phyloP scores from a whole-genome alignment of 768 basidiomycete species.

The Pleurotus platypus region DNA sequence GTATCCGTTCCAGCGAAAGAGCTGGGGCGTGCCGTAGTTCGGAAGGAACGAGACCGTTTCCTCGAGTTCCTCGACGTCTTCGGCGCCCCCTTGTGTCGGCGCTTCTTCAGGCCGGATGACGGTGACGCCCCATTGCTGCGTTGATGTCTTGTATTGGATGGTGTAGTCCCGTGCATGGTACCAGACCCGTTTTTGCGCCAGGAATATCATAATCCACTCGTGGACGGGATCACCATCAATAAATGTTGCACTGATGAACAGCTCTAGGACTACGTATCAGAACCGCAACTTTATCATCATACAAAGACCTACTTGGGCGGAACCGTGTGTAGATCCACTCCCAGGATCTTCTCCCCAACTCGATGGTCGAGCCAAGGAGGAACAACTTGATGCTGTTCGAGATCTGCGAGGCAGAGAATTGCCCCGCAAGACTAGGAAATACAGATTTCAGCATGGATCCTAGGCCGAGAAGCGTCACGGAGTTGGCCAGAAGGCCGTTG shows the following conservation, averaged over 20 bases:
- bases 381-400: slow-evolving; percentile 8
- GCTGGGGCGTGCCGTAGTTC: slow-evolving; percentile 31
- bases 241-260: slow-evolving; percentile 41
- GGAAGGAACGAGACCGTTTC: slow-evolving; percentile 39
- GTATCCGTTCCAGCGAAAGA: slow-evolving; percentile 41
- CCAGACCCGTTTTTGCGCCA: slow-evolving; percentile 43
- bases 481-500: neutral
- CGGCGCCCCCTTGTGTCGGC: slow-evolving; percentile 7
- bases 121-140: slow-evolving; percentile 34
- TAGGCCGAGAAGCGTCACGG: neutral
- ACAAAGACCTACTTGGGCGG: slow-evolving; percentile 26
- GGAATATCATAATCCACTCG: slow-evolving; percentile 43
- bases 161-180: slow-evolving; percentile 32
- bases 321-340: slow-evolving; percentile 30
- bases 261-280: slow-evolving; percentile 25
- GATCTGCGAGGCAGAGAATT: neutral
- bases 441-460: neutral
- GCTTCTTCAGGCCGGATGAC: neutral
- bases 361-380: slow-evolving; percentile 3
- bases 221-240: slow-evolving; percentile 42
- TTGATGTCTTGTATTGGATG: slow-evolving; percentile 33
- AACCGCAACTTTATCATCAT: neutral
- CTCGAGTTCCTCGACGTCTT: slow-evolving; percentile 15
- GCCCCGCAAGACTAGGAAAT: neutral
- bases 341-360: slow-evolving; percentile 10